phyloP scores from a whole-genome alignment of 177 flowering plant genomes.

The Vitis hybrid region DNA sequence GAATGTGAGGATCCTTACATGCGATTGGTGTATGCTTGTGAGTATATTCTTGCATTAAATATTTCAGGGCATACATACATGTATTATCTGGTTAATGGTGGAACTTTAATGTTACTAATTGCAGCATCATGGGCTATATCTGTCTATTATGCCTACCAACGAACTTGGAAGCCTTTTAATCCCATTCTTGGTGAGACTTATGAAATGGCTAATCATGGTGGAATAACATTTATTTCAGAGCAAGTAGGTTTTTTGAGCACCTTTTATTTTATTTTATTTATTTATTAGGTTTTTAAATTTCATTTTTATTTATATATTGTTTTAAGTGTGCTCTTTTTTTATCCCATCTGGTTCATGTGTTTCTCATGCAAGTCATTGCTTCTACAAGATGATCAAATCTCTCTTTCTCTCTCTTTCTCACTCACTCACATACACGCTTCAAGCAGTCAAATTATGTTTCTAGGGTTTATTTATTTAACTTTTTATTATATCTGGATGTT shows the following conservation, averaged over 20 bases:
- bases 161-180: slow-evolving; percentile 97
- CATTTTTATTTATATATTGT: not conserved
- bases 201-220: slow-evolving; percentile 86
- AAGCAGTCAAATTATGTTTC: not conserved
- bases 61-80: not conserved
- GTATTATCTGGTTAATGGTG: not conserved
- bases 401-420: too few relatives aligned
- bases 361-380: not conserved
- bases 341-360: not conserved
- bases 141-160: slow-evolving; percentile 73
- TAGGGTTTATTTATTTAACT: not conserved
- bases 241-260: slow-evolving; percentile 49
- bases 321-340: not conserved
- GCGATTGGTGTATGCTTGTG: slow-evolving; percentile 89
- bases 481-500: not conserved
- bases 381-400: not conserved
- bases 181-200: slow-evolving; percentile 99
- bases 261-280: not conserved
- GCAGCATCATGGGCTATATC: slow-evolving; percentile 92
- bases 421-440: too few relatives aligned
- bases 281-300: slow-evolving; percentile 1
- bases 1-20: slow-evolving; percentile 87
- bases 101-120: slow-evolving; percentile 12
- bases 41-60: slow-evolving; percentile 18
- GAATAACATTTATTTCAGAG: slow-evolving; percentile 79